Conservation (phyloP, 352 stramenopile genomes). For the Stephanocyclus meneghinianus region DNA sequence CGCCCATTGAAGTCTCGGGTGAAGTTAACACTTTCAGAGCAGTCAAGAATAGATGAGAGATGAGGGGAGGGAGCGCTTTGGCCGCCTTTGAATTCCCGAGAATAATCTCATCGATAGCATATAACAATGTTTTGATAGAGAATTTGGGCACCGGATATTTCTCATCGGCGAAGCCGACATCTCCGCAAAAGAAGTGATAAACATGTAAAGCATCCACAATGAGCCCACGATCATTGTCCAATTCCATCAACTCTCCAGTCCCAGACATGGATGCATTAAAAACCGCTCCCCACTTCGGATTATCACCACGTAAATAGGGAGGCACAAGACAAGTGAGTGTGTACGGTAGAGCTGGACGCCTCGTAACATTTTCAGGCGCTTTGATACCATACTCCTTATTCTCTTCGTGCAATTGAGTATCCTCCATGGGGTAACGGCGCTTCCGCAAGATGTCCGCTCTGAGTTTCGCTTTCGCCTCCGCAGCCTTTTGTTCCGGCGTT, state of each 20-base stretch:
- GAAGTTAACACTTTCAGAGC: constrained; percentile 60
- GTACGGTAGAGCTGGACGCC: constrained; percentile 56
- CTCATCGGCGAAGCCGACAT: constrained; percentile 58
- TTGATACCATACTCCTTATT: constrained; percentile 78
- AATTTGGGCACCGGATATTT: constrained; percentile 70
- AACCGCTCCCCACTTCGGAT: constrained; percentile 21
- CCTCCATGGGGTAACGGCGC: constrained; percentile 78
- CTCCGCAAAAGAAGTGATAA: constrained; percentile 80
- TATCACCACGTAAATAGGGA: constrained; percentile 39
- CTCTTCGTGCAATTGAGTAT: constrained; percentile 73
- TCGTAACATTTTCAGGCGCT: constrained; percentile 41
- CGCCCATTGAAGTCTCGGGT: constrained; percentile 13
- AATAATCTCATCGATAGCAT: constrained; percentile 68
- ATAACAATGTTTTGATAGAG: constrained; percentile 69
- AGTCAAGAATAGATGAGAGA: constrained; percentile 75
- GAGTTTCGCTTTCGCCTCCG: constrained; percentile 56
- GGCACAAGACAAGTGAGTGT: constrained; percentile 46
- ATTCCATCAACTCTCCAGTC: constrained; percentile 27
- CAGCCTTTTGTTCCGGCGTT: constrained; percentile 47
- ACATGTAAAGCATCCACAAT: constrained; percentile 73
- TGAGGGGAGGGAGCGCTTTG: constrained; percentile 68
- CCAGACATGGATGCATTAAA: constrained; percentile 38
- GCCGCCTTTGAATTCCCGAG: constrained; percentile 65
- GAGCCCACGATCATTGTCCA: constrained; percentile 49
- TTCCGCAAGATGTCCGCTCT: constrained; percentile 62